These are phyloP conservation scores for Alternaria infectoria DNA, from an alignment of 2,329 filamentous ascomycete genomes.

Conservation along the genomic window DNA sequence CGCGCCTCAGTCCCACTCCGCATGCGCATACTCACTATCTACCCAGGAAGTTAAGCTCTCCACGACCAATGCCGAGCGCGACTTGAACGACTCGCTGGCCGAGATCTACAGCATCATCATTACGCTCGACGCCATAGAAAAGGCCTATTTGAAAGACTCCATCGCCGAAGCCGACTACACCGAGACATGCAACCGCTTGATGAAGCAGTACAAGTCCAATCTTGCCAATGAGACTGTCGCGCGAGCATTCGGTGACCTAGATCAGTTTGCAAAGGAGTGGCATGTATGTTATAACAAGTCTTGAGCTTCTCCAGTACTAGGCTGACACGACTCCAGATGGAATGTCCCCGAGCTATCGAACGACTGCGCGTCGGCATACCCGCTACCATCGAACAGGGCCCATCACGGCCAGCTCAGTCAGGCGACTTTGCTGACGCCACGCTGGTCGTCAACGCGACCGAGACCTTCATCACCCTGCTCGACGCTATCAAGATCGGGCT, in stretches of 20 bases:
- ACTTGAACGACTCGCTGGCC: constrained; percentile 92
- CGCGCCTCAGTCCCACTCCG: not conserved
- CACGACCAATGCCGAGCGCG: constrained; percentile 83
- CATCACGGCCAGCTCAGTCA: constrained; percentile 51
- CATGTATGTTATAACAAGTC: constrained; percentile 66
- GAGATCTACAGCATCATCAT: constrained; percentile 98
- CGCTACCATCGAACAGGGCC: constrained; percentile 72
- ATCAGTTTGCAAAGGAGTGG: constrained; percentile 91
- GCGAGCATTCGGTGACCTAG: constrained; percentile 84
- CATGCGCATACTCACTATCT: constrained; percentile 18
- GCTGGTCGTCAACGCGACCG: constrained; percentile 86
- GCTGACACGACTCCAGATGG: constrained; percentile 66
- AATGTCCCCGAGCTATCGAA: constrained; percentile 92
- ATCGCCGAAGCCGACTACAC: constrained; percentile 92
- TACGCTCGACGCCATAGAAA: constrained; percentile 92
- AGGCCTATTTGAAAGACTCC: constrained; percentile 95
- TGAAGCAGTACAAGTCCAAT: constrained; percentile 97
- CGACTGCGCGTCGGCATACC: constrained; percentile 91
- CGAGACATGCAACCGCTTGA: constrained; percentile 88
- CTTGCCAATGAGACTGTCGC: constrained; percentile 89
- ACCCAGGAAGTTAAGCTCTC: constrained; percentile 88
- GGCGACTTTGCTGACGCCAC: constrained; percentile 59
- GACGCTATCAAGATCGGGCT: constrained; percentile 93
- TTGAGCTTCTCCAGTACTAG: not conserved
- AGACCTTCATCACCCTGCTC: constrained; percentile 98